Conservation (phyloP, 768 basidiomycete species). For the Suillus plorans region DNA sequence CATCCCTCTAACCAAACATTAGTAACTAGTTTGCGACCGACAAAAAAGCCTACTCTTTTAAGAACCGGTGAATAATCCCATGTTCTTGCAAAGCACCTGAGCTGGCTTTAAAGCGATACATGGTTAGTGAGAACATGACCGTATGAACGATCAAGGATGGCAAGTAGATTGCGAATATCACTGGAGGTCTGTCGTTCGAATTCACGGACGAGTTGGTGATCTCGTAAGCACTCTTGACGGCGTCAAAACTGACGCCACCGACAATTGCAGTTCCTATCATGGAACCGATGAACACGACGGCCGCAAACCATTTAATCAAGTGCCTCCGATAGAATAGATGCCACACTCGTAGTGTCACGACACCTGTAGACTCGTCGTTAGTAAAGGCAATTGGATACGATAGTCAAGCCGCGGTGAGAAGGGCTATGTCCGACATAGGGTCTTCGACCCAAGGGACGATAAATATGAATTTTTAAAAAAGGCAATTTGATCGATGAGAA, state of each 20-base stretch:
- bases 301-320: slow-evolving; percentile 5
- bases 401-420: too few species aligned
- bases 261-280: not conserved
- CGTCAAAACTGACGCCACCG: not conserved
- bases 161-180: slow-evolving; percentile 10
- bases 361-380: slow-evolving; percentile 4
- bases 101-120: slow-evolving; percentile 15
- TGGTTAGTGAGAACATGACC: slow-evolving; percentile 15
- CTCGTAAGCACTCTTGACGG: not conserved
- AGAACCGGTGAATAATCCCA: slow-evolving; percentile 13
- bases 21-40: not conserved
- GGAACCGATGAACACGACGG: not conserved
- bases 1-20: slow-evolving; percentile 19
- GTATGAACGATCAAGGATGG: slow-evolving; percentile 17
- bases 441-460: too few species aligned
- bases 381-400: too few species aligned
- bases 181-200: not conserved
- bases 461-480: not conserved
- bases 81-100: slow-evolving; percentile 5
- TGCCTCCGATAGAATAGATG: slow-evolving; percentile 12
- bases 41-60: slow-evolving; percentile 19
- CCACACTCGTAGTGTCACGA: slow-evolving; percentile 21
- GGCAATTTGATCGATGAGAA: not conserved
- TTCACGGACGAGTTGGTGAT: not conserved
- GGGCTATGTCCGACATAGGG: too few species aligned